Percentiles rank a stretch among this genome's conserved stretches.
phyloP scores from a whole-genome alignment of 2,329 filamentous ascomycete genomes.

The Trichoderma atrobrunneum region DNA sequence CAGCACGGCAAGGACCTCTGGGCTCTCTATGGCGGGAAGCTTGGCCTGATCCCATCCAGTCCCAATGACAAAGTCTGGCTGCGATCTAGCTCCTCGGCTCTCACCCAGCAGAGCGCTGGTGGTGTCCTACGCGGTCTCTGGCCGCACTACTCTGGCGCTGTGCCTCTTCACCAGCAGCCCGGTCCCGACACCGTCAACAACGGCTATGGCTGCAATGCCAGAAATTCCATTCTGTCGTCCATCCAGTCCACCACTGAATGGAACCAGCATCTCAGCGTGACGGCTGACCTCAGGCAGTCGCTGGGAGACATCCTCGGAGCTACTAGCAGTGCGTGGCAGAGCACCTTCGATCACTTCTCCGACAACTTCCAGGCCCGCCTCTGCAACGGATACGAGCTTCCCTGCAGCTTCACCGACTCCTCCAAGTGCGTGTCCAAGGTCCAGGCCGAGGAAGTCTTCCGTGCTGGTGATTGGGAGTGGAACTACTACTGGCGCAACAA shows the following conservation, averaged over 20 bases:
- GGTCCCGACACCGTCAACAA: constrained; percentile 7
- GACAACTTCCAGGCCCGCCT: constrained; percentile 14
- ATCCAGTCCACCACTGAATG: constrained; percentile 3
- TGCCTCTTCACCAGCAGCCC: constrained; percentile 5
- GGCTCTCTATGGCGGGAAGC: constrained; percentile 1
- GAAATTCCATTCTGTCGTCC: neutral
- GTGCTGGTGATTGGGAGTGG: constrained; percentile 14
- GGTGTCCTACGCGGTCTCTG: constrained; percentile 11
- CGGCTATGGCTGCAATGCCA: neutral
- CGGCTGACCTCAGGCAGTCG: neutral
- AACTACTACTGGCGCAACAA: constrained; percentile 16
- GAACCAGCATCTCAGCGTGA: constrained; percentile 9
- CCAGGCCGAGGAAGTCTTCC: constrained; percentile 12
- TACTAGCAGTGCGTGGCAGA: constrained; percentile 5
- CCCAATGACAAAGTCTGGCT: constrained; percentile 11
- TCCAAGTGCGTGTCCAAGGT: neutral
- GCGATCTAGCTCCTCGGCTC: neutral
- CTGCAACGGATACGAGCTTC: constrained; percentile 10
- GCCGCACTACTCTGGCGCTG: neutral
- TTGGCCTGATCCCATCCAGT: neutral
- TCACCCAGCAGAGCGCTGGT: constrained; percentile 13
- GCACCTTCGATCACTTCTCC: constrained; percentile 14
- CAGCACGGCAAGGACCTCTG: constrained; percentile 14
- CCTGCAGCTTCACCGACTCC: constrained; percentile 5
- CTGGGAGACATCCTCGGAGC: constrained; percentile 4